phyloP scores from a whole-genome alignment of 73 alveolate genomes.

The Stentor roeselii region DNA sequence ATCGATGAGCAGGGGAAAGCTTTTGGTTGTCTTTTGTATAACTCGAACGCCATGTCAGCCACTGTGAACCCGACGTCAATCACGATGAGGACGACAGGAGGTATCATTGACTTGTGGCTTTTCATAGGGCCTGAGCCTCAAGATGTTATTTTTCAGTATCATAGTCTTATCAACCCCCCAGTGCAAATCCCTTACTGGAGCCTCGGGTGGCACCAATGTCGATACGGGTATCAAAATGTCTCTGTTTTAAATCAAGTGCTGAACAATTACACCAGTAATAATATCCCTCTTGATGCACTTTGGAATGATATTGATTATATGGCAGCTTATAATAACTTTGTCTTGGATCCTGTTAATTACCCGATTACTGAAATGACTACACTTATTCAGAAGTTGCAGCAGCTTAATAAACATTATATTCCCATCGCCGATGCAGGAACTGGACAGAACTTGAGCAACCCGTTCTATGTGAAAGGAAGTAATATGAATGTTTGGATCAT shows the following conservation, averaged over 20 bases:
- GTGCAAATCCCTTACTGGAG: slow-evolving; percentile 68
- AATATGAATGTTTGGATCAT: slow-evolving; percentile 29
- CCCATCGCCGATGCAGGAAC: slow-evolving; percentile 87
- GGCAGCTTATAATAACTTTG: slow-evolving; percentile 76
- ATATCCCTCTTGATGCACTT: slow-evolving; percentile 89
- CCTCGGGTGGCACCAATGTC: slow-evolving; percentile 92
- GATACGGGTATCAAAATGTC: slow-evolving; percentile 88
- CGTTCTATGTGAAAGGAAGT: slow-evolving; percentile 36
- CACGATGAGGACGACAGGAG: slow-evolving; percentile 25
- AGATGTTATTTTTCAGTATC: slow-evolving; percentile 38
- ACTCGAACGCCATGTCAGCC: slow-evolving; percentile 31
- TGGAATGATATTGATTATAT: slow-evolving; percentile 98
- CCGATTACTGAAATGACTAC: slow-evolving; percentile 49
- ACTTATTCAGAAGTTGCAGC: slow-evolving; percentile 50
- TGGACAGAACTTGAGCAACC: slow-evolving; percentile 43
- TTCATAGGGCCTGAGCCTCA: slow-evolving; percentile 47
- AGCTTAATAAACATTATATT: slow-evolving; percentile 64
- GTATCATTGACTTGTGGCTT: slow-evolving; percentile 68
- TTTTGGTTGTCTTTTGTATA: not conserved
- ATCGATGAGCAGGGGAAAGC: not conserved
- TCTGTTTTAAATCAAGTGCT: slow-evolving; percentile 55
- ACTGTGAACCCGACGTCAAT: not conserved
- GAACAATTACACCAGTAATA: slow-evolving; percentile 51
- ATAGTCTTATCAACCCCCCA: slow-evolving; percentile 64
- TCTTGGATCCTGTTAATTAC: slow-evolving; percentile 34